These are phyloP conservation scores for Colletotrichum sp. DNA, from an alignment of 2,329 filamentous ascomycete genomes.

Conservation along the genomic window DNA sequence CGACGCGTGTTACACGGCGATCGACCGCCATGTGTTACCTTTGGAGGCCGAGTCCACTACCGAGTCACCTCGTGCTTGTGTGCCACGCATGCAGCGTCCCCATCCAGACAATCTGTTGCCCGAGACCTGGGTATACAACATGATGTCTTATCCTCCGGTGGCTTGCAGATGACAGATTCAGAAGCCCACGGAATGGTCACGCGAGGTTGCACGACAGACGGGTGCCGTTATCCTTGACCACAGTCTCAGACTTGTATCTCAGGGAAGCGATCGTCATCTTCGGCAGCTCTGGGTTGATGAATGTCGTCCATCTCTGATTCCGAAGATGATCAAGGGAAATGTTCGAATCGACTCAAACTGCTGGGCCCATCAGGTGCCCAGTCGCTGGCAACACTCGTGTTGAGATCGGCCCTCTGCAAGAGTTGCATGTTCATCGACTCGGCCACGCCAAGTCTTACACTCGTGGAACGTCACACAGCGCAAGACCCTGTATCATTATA, in stretches of 20 bases:
- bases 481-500: slow-evolving; percentile 9
- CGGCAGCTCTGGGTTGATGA: background rate
- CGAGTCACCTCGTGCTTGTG: slow-evolving; percentile 2
- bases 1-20: background rate
- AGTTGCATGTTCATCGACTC: background rate
- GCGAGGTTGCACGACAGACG: slow-evolving; percentile 9
- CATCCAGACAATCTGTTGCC: background rate
- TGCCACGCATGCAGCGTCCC: background rate
- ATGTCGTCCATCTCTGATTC: background rate
- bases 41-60: background rate
- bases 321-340: background rate
- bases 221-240: background rate
- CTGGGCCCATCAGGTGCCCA: background rate
- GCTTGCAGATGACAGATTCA: slow-evolving; percentile 5
- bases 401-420: background rate
- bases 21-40: background rate
- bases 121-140: background rate
- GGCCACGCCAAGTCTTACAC: background rate
- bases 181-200: background rate
- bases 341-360: background rate
- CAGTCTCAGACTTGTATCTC: background rate
- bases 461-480: background rate
- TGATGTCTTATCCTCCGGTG: background rate
- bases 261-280: background rate
- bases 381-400: background rate